Evolutionary conservation across 495 filamentous ascomycete species (phyloP).

Genomic region (Chaetomidium leptoderma): DNA sequence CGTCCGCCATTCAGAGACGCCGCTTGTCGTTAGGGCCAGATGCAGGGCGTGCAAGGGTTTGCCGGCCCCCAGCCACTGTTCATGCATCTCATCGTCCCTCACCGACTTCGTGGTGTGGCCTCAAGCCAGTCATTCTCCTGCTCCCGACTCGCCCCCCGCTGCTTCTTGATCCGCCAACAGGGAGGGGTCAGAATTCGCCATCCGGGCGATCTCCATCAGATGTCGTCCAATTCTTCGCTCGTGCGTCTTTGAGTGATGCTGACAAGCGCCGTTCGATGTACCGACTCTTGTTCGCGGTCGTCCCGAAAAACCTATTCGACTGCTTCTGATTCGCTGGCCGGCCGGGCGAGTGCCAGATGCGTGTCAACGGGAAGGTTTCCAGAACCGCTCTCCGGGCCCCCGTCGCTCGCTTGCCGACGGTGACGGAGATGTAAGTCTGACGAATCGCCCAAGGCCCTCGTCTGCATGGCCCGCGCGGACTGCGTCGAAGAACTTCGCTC

Average conservation of each 20-base stretch:
- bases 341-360: conserved; percentile 1
- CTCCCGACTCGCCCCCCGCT: conserved; percentile 9
- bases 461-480: conserved; percentile 9
- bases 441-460: conserved; percentile 31
- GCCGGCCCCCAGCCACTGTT: conserved; percentile 47
- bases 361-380: conserved; percentile 17
- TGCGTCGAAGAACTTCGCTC: conserved; percentile 2
- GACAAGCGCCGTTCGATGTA: conserved; percentile 20
- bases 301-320: conserved; percentile 27
- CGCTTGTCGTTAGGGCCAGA: conserved; percentile 38
- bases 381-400: conserved; percentile 10
- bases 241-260: background rate
- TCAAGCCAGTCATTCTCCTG: conserved; percentile 46
- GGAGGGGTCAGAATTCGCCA: conserved; percentile 16
- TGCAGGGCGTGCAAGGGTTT: conserved; percentile 42
- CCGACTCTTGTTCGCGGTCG: conserved; percentile 21
- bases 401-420: conserved; percentile 18
- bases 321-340: conserved; percentile 30
- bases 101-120: conserved; percentile 56
- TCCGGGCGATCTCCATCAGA: conserved; percentile 15
- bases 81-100: conserved; percentile 55
- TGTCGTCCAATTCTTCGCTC: conserved; percentile 7
- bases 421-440: conserved; percentile 20
- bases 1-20: conserved; percentile 34
- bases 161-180: background rate